phyloP scores from a whole-genome alignment of 2,329 filamentous ascomycete genomes.

The Xylariaceae sp. region DNA sequence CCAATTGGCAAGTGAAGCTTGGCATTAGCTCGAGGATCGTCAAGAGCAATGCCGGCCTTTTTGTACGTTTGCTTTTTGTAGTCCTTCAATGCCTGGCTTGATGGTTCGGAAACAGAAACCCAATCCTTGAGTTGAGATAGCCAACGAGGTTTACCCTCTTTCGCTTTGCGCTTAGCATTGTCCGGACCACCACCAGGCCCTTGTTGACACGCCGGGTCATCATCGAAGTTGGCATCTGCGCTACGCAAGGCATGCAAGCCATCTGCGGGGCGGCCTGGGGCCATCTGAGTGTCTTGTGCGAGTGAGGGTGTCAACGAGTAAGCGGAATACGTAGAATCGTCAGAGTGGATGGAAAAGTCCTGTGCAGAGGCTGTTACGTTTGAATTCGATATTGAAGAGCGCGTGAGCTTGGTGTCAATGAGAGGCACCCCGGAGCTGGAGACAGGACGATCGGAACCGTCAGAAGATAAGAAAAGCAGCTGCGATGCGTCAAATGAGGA shows the following conservation, averaged over 20 bases:
- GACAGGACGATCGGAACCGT: slow-evolving; percentile 20
- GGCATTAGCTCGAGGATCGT: slow-evolving; percentile 40
- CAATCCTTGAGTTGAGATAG: slow-evolving; percentile 44
- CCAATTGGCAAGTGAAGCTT: slow-evolving; percentile 46
- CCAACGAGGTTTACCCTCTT: slow-evolving; percentile 34
- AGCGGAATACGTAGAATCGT: background rate
- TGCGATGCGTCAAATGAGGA: slow-evolving; percentile 24
- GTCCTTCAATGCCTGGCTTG: slow-evolving; percentile 44
- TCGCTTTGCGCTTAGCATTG: slow-evolving; percentile 23
- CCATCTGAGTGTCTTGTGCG: slow-evolving; percentile 10
- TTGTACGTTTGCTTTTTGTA: slow-evolving; percentile 42
- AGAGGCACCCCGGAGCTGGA: slow-evolving; percentile 27
- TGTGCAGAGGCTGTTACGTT: background rate
- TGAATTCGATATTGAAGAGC: slow-evolving; percentile 3
- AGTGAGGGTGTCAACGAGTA: slow-evolving; percentile 6
- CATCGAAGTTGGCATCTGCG: background rate
- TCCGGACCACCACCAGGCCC: slow-evolving; percentile 10
- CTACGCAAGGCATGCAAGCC: slow-evolving; percentile 4
- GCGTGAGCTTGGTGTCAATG: slow-evolving; percentile 18
- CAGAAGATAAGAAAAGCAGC: slow-evolving; percentile 9
- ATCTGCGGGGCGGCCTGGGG: slow-evolving; percentile 1
- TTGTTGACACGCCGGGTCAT: slow-evolving; percentile 2
- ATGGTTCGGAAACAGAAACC: slow-evolving; percentile 48
- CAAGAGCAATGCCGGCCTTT: slow-evolving; percentile 40
- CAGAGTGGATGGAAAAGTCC: slow-evolving; percentile 3